These are phyloP conservation scores for Nowakowskiella sp. DNA, from an alignment of 192 early-diverging fungal genomes.

Conservation along the genomic window DNA sequence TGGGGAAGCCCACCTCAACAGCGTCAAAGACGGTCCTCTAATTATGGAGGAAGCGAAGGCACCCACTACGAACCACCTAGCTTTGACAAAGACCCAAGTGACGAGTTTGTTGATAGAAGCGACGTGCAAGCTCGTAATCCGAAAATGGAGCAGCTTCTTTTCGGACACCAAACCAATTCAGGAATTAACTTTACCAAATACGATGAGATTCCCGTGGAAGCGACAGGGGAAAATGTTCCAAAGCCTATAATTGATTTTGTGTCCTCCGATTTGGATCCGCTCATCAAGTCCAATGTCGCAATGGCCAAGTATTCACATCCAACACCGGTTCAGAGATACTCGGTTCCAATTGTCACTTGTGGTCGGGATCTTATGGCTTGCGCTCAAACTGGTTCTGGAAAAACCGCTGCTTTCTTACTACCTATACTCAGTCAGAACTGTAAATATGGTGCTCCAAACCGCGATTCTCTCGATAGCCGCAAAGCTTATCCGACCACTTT, in stretches of 20 bases:
- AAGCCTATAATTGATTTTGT: constrained; percentile 55
- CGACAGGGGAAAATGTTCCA: constrained; percentile 47
- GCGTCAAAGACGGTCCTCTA: not conserved
- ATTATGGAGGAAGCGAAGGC: not conserved
- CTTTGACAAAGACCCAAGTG: constrained; percentile 39
- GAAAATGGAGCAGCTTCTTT: constrained; percentile 70
- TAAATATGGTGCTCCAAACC: constrained; percentile 51
- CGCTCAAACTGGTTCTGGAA: constrained; percentile 94
- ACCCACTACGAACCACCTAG: not conserved
- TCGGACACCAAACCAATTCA: constrained; percentile 63
- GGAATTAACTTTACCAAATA: constrained; percentile 99
- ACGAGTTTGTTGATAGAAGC: constrained; percentile 64
- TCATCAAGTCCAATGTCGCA: constrained; percentile 84
- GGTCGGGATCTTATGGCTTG: constrained; percentile 74
- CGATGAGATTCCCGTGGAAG: constrained; percentile 96
- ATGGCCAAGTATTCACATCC: constrained; percentile 79
- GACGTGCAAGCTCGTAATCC: constrained; percentile 69
- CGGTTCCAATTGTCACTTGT: constrained; percentile 37
- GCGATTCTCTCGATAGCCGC: too few species aligned
- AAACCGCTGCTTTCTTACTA: constrained; percentile 92
- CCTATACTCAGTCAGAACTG: constrained; percentile 85
- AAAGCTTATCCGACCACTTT: too few species aligned
- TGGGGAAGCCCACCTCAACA: not conserved
- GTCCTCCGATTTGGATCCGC: constrained; percentile 67
- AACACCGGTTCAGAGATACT: constrained; percentile 80